These are phyloP conservation scores for Rhizoclosmatium hyalinum DNA, from an alignment of 371 early-diverging fungal genomes.

Conservation along the genomic window DNA sequence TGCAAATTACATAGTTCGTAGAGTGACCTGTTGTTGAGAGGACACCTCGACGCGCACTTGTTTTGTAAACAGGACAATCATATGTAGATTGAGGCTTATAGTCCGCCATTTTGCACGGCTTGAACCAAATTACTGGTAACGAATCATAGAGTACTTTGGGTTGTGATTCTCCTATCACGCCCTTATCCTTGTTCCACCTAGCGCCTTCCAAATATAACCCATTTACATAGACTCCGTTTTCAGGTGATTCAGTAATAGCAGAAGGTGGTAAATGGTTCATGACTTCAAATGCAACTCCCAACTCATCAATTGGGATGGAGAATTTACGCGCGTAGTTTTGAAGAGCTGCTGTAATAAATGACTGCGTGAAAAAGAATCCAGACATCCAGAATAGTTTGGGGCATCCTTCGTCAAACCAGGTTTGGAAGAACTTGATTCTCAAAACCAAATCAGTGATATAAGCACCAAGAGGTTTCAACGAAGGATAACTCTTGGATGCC, in stretches of 20 bases:
- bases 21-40: constrained; percentile 66
- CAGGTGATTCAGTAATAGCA: constrained; percentile 38
- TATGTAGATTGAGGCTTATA: constrained; percentile 45
- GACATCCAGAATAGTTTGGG: constrained; percentile 66
- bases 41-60: constrained; percentile 62
- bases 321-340: constrained; percentile 66
- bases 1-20: constrained; percentile 62
- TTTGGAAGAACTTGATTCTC: constrained; percentile 58
- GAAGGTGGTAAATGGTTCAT: constrained; percentile 31
- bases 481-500: constrained; percentile 64
- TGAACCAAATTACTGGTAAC: constrained; percentile 61
- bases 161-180: constrained; percentile 50
- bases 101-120: constrained; percentile 41
- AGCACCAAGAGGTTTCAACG: constrained; percentile 62
- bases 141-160: constrained; percentile 58
- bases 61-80: constrained; percentile 64
- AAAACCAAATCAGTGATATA: constrained; percentile 59
- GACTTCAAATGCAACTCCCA: constrained; percentile 59
- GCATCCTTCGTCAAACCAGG: constrained; percentile 59
- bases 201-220: constrained; percentile 65
- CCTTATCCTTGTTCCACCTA: constrained; percentile 48
- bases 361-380: constrained; percentile 71
- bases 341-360: constrained; percentile 67
- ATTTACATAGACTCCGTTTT: constrained; percentile 56
- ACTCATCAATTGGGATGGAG: constrained; percentile 64